A percentile compares a stretch with the other conserved stretches of the same genome.
Evolutionary conservation across 106 monocot genomes (phyloP).

Genomic region (Dendrobium nobile): DNA sequence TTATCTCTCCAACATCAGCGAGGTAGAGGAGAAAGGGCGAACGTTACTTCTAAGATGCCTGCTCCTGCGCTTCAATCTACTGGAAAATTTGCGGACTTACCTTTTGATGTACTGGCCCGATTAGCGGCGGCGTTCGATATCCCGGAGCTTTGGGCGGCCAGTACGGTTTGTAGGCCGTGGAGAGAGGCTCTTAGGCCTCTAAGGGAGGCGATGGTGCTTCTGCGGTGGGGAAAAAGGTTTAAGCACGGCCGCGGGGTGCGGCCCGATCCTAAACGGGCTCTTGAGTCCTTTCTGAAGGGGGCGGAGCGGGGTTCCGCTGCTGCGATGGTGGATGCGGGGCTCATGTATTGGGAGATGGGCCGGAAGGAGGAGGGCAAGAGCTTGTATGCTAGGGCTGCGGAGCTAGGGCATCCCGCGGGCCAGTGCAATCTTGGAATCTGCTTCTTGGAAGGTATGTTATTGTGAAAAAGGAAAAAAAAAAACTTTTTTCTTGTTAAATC

Average conservation of each 20-base stretch:
- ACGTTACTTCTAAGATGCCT: neutral
- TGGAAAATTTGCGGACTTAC: conserved; percentile 30
- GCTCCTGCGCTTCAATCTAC: neutral
- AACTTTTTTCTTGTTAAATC: neutral
- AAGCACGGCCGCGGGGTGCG: conserved; percentile 24
- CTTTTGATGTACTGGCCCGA: conserved; percentile 26
- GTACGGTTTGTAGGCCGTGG: conserved; percentile 45
- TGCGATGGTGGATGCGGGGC: conserved; percentile 72
- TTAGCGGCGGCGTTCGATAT: conserved; percentile 42
- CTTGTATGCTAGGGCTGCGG: conserved; percentile 48
- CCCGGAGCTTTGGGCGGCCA: conserved; percentile 35
- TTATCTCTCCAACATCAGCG: neutral
- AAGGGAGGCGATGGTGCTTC: conserved; percentile 52
- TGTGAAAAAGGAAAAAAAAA: neutral
- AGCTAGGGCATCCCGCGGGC: conserved; percentile 44
- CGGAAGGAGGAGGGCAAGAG: conserved; percentile 43
- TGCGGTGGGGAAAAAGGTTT: conserved; percentile 52
- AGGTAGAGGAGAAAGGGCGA: neutral
- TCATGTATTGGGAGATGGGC: conserved; percentile 70
- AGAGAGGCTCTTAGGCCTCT: conserved; percentile 39
- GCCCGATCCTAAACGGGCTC: conserved; percentile 25
- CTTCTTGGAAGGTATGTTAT: conserved; percentile 48
- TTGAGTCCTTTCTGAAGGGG: conserved; percentile 45
- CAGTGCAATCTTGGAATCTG: conserved; percentile 52
- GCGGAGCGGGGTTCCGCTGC: conserved; percentile 39